Conservation (phyloP, 2,329 filamentous ascomycete genomes). For the Fusarium odoratissimum region DNA sequence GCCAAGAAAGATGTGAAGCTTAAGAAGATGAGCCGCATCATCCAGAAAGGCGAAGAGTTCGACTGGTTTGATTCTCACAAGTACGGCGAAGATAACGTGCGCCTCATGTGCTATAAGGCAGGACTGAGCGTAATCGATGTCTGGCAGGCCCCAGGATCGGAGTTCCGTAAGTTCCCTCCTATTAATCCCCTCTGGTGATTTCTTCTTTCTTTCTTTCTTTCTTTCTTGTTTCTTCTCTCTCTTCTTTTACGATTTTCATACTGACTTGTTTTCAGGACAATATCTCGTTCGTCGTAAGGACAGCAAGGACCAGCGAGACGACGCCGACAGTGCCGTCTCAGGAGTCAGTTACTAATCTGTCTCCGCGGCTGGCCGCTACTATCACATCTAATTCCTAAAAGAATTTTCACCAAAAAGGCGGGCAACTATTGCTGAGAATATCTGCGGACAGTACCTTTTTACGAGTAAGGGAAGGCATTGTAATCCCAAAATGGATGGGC, state of each 20-base stretch:
- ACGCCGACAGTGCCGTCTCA: slow-evolving; percentile 54
- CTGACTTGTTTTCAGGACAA: slow-evolving; percentile 48
- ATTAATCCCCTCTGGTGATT: neutral
- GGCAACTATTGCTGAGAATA: slow-evolving; percentile 43
- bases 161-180: slow-evolving; percentile 50
- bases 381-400: slow-evolving; percentile 25
- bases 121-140: slow-evolving; percentile 51
- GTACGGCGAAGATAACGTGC: slow-evolving; percentile 52
- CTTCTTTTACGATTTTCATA: slow-evolving; percentile 23
- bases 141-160: slow-evolving; percentile 53
- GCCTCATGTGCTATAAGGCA: slow-evolving; percentile 54
- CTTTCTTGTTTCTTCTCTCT: neutral
- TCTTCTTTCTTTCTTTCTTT: neutral
- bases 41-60: slow-evolving; percentile 51
- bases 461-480: slow-evolving; percentile 2
- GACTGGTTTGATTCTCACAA: slow-evolving; percentile 60
- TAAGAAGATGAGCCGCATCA: slow-evolving; percentile 37
- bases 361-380: slow-evolving; percentile 14
- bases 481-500: slow-evolving; percentile 26
- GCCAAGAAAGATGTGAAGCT: slow-evolving; percentile 51
- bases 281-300: slow-evolving; percentile 52
- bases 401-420: slow-evolving; percentile 43
- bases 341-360: slow-evolving; percentile 41
- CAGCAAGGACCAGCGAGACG: slow-evolving; percentile 47
- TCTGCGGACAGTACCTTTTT: slow-evolving; percentile 27